phyloP scores from a whole-genome alignment of 2,329 filamentous ascomycete genomes.

The Curvularia spicifera region DNA sequence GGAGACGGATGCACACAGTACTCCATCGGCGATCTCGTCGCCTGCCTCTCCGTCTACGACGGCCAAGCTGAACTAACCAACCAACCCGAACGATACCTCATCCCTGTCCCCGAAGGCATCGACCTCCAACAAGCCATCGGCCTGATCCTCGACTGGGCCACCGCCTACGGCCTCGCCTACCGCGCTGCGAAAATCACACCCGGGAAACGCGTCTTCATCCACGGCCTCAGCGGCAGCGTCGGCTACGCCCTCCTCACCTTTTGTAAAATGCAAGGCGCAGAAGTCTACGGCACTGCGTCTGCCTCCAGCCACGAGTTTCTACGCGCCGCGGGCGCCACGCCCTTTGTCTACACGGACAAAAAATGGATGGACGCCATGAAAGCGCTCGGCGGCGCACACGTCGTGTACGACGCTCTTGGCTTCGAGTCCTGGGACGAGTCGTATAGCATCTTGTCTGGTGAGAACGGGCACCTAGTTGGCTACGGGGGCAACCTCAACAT shows the following conservation, averaged over 20 bases:
- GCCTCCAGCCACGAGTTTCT: not conserved
- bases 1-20: not conserved
- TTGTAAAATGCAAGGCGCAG: not conserved
- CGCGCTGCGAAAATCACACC: not conserved
- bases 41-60: not conserved
- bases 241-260: not conserved
- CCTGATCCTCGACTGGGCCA: not conserved
- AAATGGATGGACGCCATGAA: constrained; percentile 58
- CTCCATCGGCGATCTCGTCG: not conserved
- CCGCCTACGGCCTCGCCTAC: not conserved
- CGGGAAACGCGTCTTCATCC: not conserved
- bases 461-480: not conserved
- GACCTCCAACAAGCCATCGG: not conserved
- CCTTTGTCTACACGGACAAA: constrained; percentile 57
- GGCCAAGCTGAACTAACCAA: not conserved
- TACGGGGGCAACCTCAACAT: not conserved
- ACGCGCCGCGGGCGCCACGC: not conserved
- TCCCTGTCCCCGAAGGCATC: not conserved
- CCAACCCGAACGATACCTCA: not conserved
- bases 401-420: constrained; percentile 58
- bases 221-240: not conserved
- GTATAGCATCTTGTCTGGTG: constrained; percentile 51
- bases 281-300: not conserved
- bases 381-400: constrained; percentile 55
- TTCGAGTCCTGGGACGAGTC: constrained; percentile 61